Conservation (phyloP, 345 rosid species). For the Lagerstroemia speciosa region DNA sequence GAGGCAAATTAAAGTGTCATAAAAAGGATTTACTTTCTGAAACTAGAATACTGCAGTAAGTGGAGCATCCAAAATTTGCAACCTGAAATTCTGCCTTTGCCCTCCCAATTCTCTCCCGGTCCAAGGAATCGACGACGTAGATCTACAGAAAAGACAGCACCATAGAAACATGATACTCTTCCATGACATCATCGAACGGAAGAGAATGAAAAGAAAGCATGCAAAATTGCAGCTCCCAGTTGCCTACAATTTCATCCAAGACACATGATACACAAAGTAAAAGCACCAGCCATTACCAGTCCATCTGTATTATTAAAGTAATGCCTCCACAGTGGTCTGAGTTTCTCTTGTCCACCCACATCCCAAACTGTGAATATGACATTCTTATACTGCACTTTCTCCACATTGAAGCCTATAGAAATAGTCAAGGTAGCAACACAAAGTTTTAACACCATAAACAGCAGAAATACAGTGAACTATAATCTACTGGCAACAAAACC, state of each 20-base stretch:
- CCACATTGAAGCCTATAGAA: slow-evolving; percentile 88
- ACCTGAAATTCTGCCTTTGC: slow-evolving; percentile 98
- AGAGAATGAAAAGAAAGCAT: neutral
- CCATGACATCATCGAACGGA: neutral
- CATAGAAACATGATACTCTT: neutral
- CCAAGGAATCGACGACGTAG: slow-evolving; percentile 97
- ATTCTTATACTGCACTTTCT: slow-evolving; percentile 99
- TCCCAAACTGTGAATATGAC: slow-evolving; percentile 99
- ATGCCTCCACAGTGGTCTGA: slow-evolving; percentile 98
- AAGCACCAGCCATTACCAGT: slow-evolving; percentile 36
- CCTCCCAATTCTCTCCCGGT: slow-evolving; percentile 84
- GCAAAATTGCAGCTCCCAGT: neutral
- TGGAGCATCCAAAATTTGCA: slow-evolving; percentile 4
- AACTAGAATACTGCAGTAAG: neutral
- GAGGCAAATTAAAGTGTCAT: slow-evolving; percentile 14
- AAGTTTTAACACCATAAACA: neutral
- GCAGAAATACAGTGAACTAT: neutral
- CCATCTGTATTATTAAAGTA: slow-evolving; percentile 98
- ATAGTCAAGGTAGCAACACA: neutral
- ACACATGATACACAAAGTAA: neutral
- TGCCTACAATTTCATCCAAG: neutral
- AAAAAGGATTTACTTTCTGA: neutral
- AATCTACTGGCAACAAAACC: neutral
- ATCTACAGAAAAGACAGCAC: slow-evolving; percentile 38
- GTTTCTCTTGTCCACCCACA: slow-evolving; percentile 96